Percentiles rank a stretch among this genome's conserved stretches.
Conservation (phyloP, 257 asterid genomes). For the Ligustrum vulgare region DNA sequence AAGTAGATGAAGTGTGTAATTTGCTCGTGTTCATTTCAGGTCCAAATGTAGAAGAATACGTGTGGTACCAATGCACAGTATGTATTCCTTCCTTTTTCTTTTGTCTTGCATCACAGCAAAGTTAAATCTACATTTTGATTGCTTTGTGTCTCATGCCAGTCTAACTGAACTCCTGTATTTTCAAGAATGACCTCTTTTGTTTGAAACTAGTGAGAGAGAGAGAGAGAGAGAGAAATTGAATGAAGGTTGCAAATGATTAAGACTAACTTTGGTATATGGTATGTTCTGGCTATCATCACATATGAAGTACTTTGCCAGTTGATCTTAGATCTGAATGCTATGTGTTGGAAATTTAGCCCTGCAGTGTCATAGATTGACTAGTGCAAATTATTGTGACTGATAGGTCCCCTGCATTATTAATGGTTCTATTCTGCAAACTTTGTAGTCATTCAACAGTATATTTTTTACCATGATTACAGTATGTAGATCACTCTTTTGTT, state of each 20-base stretch:
- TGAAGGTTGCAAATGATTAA: neutral
- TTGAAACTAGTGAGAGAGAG: neutral
- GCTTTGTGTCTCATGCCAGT: constrained; percentile 2
- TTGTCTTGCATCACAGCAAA: neutral
- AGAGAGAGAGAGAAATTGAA: neutral
- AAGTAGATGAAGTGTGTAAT: constrained; percentile 13
- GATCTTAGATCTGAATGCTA: neutral
- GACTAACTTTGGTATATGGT: neutral
- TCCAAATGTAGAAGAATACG: constrained; percentile 79
- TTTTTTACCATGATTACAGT: neutral
- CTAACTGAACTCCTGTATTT: neutral
- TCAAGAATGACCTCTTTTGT: neutral
- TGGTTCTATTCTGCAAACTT: constrained; percentile 32
- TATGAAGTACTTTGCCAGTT: neutral
- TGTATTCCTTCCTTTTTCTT: constrained; percentile 25
- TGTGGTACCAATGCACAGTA: constrained; percentile 93
- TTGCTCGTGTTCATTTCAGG: constrained; percentile 47
- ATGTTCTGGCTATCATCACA: neutral
- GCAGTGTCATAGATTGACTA: neutral
- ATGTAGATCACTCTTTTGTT: neutral
- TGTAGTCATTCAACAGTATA: neutral
- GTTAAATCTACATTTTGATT: neutral
- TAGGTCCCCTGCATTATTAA: neutral
- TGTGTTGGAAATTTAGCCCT: neutral
- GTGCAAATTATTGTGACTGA: neutral